Evolutionary conservation across 2,329 filamentous ascomycete species (phyloP), one percentile per base, ranked within the genome.

Genomic region (Akanthomyces muscarius): DNA sequence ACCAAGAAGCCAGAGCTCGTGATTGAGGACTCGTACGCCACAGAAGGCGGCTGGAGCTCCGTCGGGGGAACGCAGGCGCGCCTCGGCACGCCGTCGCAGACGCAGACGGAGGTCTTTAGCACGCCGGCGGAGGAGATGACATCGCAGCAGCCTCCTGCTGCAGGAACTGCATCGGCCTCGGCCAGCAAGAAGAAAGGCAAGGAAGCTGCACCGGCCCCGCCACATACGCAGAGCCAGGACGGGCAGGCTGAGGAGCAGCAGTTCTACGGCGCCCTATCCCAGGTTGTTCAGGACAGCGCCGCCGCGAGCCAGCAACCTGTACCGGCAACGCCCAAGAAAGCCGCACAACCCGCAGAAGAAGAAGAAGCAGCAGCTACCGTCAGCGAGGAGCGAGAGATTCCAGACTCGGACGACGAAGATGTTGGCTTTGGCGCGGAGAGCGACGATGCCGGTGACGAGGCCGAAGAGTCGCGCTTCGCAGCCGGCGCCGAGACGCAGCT

Each of bases 371-470:
- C 18, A 25, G n/a, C n/a, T 14, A 30, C 38, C 47, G 11, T 28
- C 63, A 47, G 50, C 64, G 38, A 47, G 16, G 62, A 64, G 62
- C 60, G 54, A 18, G 80, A 82, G 63, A 82, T 84, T 36, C 79
- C 81, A 0, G 81, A 84, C 64, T 82, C 81, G 1, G 81, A 83
- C 44, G 80, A 78, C 13, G 79, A 80, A 7, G 68, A 72, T 0
- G 67, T 70, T 1, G 67, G 70, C 2, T 71, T 70, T 57, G 69
- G 33, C 5, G 48, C 66, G 18, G 62, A 67, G 3, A 61, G 64
- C 18, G 65, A 65, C 0, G 66, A 65, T 6, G 53, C 62, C 16
- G 64, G 63, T 0, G 66, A 68, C 21, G 55, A 65, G 36, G 57
- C 51, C 16, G 53, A 66, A 6, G 62, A 67, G 6, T 57, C 66